Percentiles rank a stretch among this genome's conserved stretches.
These are phyloP conservation scores for Coemansia sp. DNA, from an alignment of 192 early-diverging fungal species.

Conservation along the genomic window DNA sequence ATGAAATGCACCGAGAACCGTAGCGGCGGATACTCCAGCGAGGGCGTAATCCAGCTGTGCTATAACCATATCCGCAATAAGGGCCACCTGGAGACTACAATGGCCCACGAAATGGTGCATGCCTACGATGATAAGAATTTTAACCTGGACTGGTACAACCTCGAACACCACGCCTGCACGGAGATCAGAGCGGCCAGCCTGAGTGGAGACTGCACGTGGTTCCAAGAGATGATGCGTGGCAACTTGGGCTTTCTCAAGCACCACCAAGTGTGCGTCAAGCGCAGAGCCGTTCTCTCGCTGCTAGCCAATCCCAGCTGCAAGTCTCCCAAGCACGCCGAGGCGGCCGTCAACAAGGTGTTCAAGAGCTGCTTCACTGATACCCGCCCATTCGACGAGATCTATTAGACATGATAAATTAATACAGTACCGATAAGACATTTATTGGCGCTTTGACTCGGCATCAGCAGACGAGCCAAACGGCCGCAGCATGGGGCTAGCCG, in stretches of 20 bases:
- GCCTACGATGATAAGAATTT: conserved; percentile 76
- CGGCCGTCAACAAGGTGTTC: conserved; percentile 84
- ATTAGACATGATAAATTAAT: conserved; percentile 20
- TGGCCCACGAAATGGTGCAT: conserved; percentile 92
- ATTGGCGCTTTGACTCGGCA: not conserved
- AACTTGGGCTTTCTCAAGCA: conserved; percentile 71
- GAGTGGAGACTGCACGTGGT: conserved; percentile 75
- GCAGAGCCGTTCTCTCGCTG: conserved; percentile 80
- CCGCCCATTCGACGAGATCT: conserved; percentile 95
- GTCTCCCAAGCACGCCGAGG: conserved; percentile 74
- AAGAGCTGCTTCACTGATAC: conserved; percentile 90
- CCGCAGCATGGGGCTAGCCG: conserved; percentile 35
- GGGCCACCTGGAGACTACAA: conserved; percentile 84
- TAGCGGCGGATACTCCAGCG: conserved; percentile 84
- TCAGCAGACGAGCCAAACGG: conserved; percentile 15
- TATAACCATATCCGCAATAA: conserved; percentile 77
- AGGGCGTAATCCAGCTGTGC: conserved; percentile 81
- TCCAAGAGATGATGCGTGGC: conserved; percentile 65
- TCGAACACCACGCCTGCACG: conserved; percentile 77
- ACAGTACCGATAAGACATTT: not conserved
- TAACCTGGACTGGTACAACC: conserved; percentile 70
- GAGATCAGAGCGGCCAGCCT: conserved; percentile 78
- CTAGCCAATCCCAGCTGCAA: conserved; percentile 73
- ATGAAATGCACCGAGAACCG: conserved; percentile 77
- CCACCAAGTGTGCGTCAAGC: conserved; percentile 83